Evolutionary conservation across 2,329 filamentous ascomycete genomes (phyloP).

Genomic region (Colletotrichum limetticola): DNA sequence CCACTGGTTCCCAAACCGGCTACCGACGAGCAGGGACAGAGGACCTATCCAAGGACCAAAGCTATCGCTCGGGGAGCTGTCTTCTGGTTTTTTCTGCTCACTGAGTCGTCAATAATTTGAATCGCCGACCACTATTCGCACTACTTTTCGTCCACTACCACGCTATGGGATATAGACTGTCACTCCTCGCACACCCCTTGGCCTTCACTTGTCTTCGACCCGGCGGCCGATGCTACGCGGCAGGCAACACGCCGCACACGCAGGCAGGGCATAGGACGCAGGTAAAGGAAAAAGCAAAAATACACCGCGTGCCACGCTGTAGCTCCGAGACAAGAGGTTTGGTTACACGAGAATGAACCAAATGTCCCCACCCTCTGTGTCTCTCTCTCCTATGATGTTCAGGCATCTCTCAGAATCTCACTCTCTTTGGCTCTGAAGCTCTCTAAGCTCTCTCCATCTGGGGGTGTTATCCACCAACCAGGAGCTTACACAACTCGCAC

Average conservation of each 20-base stretch:
- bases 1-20: background rate
- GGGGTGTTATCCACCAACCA: conserved; percentile 2
- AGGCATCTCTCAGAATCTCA: background rate
- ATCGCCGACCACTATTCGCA: too few species aligned
- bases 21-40: background rate
- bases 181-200: background rate
- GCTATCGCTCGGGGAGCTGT: background rate
- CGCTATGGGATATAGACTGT: background rate
- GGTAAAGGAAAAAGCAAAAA: conserved; percentile 11
- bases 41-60: too few species aligned
- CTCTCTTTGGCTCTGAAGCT: background rate
- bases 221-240: conserved; percentile 16
- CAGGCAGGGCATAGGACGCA: background rate
- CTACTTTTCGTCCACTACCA: too few species aligned
- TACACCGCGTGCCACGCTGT: conserved; percentile 19
- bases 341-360: conserved; percentile 13
- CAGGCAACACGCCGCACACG: conserved; percentile 1
- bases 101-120: background rate
- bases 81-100: background rate
- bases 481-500: background rate
- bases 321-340: conserved; percentile 21
- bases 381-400: background rate
- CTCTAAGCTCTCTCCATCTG: background rate
- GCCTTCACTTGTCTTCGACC: background rate
- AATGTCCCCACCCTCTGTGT: background rate